A percentile compares a stretch with the other conserved stretches of the same genome.
phyloP scores from a whole-genome alignment of 345 rosid species.

The Rhodomyrtus tomentosa region DNA sequence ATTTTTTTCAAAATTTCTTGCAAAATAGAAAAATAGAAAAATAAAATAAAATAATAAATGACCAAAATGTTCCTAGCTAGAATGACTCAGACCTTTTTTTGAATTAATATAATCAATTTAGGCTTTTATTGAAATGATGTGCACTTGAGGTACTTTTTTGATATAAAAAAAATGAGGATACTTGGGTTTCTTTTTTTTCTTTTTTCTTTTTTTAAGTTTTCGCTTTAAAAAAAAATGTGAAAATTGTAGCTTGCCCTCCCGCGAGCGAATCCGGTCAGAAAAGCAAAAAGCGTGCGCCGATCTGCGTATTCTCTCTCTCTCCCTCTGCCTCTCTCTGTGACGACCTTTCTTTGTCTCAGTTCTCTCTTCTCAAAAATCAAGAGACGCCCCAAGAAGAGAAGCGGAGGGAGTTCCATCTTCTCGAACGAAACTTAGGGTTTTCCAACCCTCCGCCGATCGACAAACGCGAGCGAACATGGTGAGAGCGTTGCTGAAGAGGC shows the following conservation, averaged over 20 bases:
- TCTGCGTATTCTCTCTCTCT: background rate
- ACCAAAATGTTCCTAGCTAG: too few species aligned
- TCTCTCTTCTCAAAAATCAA: background rate
- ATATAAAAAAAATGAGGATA: too few species aligned
- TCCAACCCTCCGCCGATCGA: background rate
- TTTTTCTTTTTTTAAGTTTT: too few species aligned
- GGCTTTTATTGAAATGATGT: too few species aligned
- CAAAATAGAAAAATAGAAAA: too few species aligned
- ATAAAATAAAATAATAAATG: too few species aligned
- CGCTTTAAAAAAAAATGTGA: accelerated
- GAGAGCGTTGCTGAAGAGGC: slow-evolving; percentile 73
- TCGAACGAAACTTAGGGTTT: background rate
- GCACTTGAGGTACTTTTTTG: too few species aligned
- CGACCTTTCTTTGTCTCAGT: background rate
- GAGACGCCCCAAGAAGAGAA: background rate
- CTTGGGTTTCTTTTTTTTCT: too few species aligned
- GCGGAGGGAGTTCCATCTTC: background rate
- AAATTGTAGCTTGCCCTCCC: background rate
- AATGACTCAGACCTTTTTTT: too few species aligned
- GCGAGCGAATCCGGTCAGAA: background rate
- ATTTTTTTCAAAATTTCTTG: too few species aligned
- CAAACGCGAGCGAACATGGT: slow-evolving; percentile 7
- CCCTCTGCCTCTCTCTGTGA: background rate
- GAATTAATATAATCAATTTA: too few species aligned
- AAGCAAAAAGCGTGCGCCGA: background rate